Base-by-base conservation (phyloP, 2,329 filamentous ascomycete genomes). In the Helminthosporium solani region DNA sequence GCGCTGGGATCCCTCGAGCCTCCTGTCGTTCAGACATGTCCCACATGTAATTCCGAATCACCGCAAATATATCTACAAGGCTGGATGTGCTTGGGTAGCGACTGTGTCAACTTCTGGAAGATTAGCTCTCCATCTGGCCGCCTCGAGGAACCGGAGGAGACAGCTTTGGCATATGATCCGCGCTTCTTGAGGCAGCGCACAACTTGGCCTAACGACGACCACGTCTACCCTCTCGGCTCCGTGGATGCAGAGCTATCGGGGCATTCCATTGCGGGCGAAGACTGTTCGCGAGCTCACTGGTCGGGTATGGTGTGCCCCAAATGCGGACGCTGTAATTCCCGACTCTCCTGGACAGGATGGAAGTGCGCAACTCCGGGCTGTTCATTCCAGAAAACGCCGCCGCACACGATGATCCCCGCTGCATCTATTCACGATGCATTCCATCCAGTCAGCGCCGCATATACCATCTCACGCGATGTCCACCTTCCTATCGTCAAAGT, bases 261-360 rank as follows among this genome's bases (percentile, higher is more conserved):
- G 0, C 68, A 71, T 12, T 64, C 70, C 0, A 58, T 70, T 3
- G 55, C 68, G 1, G 73, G 74, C 3, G 70, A 75, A 44, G 77
- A 79, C 3, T 76, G 78, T 0, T 76, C 80, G 9, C 68, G 72
- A 2, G 64, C 73, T 7, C 81, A 78, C 45, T 85, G 81, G 58
- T 73, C 74, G 40, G 87, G 86, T 0, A 79, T 89, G 37, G 80
- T 86, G 2, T 91, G 87, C 54, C 82, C 81, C 0, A 48, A 69
- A 1, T 90, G 87, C 52, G 70, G 74, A 0, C 77, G 80, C 33
- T 88, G 86, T 56, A 82, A 76, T 33, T 75, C 81, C 2, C 76
- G 86, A 1, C 72, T 78, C 12, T 66, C 75, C 19, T 90, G 85
- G 84, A 69, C 67, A 4, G 75, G 77, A 1, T 88, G 84, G 85